A percentile compares a stretch with the other conserved stretches of the same genome.
Conservation (phyloP, 2,329 filamentous ascomycete genomes). For the Knufia petricola region DNA sequence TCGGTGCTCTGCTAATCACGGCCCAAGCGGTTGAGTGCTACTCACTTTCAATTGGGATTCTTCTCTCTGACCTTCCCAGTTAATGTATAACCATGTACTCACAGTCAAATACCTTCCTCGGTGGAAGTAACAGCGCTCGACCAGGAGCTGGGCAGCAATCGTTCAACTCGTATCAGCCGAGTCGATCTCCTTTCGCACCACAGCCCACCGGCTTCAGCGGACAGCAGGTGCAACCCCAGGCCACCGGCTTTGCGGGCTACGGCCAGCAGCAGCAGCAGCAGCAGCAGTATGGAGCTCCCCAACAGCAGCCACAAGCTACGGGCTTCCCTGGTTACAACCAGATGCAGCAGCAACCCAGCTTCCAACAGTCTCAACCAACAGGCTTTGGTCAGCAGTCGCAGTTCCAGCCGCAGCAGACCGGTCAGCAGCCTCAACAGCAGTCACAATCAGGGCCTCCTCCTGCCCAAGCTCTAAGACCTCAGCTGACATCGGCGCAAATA, state of each 20-base stretch:
- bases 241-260: conserved; percentile 52
- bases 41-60: neutral
- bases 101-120: conserved; percentile 75
- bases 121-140: conserved; percentile 65
- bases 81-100: conserved; percentile 62
- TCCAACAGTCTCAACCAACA: conserved; percentile 36
- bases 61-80: conserved; percentile 19
- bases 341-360: conserved; percentile 48
- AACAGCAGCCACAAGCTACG: conserved; percentile 53
- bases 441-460: conserved; percentile 33
- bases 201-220: conserved; percentile 48
- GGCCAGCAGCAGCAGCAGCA: conserved; percentile 34
- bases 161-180: conserved; percentile 40
- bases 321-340: conserved; percentile 41
- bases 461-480: conserved; percentile 43
- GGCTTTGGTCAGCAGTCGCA: conserved; percentile 24
- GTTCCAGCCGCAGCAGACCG: conserved; percentile 29
- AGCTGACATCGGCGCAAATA: conserved; percentile 54
- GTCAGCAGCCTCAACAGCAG: conserved; percentile 30
- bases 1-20: neutral
- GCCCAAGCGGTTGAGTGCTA: neutral
- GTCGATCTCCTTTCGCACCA: conserved; percentile 45
- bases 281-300: conserved; percentile 36
- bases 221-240: conserved; percentile 53
- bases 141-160: conserved; percentile 55